Conservation (phyloP, 2,329 filamentous ascomycete species). For the Paraconiothyrium sp. region DNA sequence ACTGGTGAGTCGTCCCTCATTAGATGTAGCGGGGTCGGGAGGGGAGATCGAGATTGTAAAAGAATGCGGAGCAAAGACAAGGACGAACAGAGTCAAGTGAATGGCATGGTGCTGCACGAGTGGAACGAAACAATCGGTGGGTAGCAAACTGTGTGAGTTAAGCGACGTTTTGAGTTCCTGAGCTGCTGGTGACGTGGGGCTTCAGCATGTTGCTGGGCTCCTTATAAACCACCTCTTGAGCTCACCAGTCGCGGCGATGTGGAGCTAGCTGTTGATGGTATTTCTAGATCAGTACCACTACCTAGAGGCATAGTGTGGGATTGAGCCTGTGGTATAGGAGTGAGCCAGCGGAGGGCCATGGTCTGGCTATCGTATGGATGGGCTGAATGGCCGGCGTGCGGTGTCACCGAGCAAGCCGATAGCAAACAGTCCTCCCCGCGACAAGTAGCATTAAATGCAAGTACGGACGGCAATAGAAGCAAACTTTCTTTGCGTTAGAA, state of each 20-base stretch:
- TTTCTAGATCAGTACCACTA: not conserved
- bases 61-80: not conserved
- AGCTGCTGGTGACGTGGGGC: constrained; percentile 12
- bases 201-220: constrained; percentile 7
- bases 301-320: not conserved
- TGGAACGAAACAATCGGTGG: not conserved
- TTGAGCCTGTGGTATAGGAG: not conserved
- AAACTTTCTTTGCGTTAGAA: not conserved
- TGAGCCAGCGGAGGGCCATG: not conserved
- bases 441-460: not conserved
- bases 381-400: not conserved
- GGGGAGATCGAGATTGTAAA: not conserved
- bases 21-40: not conserved
- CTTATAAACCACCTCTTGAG: constrained; percentile 9
- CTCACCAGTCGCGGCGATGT: not conserved
- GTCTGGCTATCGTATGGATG: not conserved
- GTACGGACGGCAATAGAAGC: constrained; percentile 3
- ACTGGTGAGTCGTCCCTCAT: not conserved
- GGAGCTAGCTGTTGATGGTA: constrained; percentile 1
- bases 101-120: not conserved
- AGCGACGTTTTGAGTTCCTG: constrained; percentile 7
- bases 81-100: constrained; percentile 17
- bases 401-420: not conserved
- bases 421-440: not conserved
- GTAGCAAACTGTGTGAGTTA: constrained; percentile 21